Percentiles rank a stretch among this genome's conserved stretches.
Evolutionary conservation across 345 rosid species (phyloP).

Genomic region (Euphorbia peplus): DNA sequence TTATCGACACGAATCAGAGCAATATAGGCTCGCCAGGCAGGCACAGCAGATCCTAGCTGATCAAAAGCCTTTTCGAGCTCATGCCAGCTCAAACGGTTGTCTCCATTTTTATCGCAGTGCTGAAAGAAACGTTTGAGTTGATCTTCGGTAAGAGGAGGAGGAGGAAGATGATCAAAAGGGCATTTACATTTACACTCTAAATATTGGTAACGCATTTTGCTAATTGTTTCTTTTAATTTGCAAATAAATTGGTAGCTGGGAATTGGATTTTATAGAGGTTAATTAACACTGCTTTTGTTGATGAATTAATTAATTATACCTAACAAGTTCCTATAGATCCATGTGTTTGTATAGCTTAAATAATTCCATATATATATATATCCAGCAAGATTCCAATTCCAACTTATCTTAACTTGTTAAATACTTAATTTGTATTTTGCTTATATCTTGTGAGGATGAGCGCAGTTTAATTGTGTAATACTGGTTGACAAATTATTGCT

Average conservation of each 20-base stretch:
- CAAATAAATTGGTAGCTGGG: neutral
- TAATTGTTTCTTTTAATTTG: neutral
- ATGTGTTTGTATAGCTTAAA: neutral
- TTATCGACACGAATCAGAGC: neutral
- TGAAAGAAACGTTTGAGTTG: constrained; percentile 13
- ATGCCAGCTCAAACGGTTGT: constrained; percentile 22
- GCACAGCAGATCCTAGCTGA: constrained; percentile 9
- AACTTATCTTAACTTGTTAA: neutral
- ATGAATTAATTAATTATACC: no score
- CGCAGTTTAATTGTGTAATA: no score
- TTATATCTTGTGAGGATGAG: no score
- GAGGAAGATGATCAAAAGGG: no score
- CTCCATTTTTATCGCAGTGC: constrained; percentile 16
- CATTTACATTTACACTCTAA: neutral
- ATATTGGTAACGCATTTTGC: neutral
- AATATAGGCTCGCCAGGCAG: neutral
- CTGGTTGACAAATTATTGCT: no score
- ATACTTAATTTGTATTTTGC: no score
- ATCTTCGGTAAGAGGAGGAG: constrained; percentile 8
- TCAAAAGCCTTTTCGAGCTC: constrained; percentile 24
- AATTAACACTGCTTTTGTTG: no score
- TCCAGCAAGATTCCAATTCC: neutral
- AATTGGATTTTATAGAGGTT: no score
- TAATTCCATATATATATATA: no score
- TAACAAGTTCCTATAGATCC: neutral